Conservation (phyloP, 345 rosid species). For the Theobroma cacao region DNA sequence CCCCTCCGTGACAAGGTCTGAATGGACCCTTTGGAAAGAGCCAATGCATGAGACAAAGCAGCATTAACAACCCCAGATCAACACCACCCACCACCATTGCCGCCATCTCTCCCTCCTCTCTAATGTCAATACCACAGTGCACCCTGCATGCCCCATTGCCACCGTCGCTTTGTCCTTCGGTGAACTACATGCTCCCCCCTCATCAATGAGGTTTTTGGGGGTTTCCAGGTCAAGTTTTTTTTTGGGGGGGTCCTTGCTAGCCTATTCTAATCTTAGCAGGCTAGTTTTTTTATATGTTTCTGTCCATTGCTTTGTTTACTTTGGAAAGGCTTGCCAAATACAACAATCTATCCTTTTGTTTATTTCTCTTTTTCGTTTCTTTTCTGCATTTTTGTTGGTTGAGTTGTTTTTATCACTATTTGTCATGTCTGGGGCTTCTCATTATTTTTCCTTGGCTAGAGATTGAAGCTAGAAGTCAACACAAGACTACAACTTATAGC, state of each 20-base stretch:
- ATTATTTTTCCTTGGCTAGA: not conserved
- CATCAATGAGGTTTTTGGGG: not conserved
- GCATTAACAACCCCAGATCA: constrained; percentile 22
- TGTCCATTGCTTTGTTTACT: not conserved
- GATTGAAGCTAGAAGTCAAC: not conserved
- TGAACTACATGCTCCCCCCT: not conserved
- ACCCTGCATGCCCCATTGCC: not conserved
- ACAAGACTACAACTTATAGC: no score
- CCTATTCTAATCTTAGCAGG: not conserved
- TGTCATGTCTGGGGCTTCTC: not conserved
- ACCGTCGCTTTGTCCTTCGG: not conserved
- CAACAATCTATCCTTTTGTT: not conserved
- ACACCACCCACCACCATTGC: not conserved
- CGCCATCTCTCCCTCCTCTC: not conserved
- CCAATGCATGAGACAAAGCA: constrained; percentile 35
- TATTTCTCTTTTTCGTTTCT: not conserved
- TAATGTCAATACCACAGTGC: not conserved
- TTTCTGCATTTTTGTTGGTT: not conserved
- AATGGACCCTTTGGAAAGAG: constrained; percentile 6
- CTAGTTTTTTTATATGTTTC: not conserved
- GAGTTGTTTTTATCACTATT: no score
- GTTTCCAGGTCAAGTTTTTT: not conserved
- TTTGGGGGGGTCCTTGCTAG: not conserved
- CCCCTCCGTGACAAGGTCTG: not conserved
- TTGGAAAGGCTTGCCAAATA: not conserved